Conservation (phyloP, 176 grass and related monocot genomes). For the Leersia perrieri region DNA sequence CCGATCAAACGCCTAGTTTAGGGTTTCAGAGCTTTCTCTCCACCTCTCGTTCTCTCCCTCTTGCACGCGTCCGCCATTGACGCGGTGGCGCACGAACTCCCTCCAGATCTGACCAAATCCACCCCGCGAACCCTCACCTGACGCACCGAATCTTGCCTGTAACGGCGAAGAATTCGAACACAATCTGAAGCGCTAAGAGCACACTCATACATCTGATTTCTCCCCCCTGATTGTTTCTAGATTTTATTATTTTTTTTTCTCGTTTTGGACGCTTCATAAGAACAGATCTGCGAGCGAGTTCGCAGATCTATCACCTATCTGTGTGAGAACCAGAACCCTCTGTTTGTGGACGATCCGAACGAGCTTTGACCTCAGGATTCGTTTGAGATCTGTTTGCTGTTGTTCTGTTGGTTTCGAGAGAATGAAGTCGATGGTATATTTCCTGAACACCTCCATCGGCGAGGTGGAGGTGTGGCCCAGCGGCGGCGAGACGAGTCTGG, state of each 20-base stretch:
- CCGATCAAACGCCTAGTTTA: conserved; percentile 24
- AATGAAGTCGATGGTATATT: conserved; percentile 95
- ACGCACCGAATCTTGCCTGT: conserved; percentile 24
- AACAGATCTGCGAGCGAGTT: conserved; percentile 45
- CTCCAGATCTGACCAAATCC: conserved; percentile 30
- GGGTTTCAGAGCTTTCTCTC: conserved; percentile 26
- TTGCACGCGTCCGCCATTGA: conserved; percentile 39
- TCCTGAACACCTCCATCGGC: conserved; percentile 68
- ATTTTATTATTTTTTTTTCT: conserved; percentile 16
- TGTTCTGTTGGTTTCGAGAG: conserved; percentile 48
- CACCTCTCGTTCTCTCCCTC: neutral
- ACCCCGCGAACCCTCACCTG: conserved; percentile 31
- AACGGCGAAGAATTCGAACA: conserved; percentile 43
- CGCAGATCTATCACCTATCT: conserved; percentile 50
- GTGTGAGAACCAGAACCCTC: conserved; percentile 19
- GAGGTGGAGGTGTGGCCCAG: conserved; percentile 88
- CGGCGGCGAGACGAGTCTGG: conserved; percentile 59
- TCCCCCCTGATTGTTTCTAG: neutral
- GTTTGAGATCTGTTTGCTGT: conserved; percentile 40
- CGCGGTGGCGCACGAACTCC: conserved; percentile 44
- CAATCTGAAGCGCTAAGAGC: conserved; percentile 45
- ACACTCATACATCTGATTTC: conserved; percentile 15
- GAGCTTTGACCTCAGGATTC: conserved; percentile 42
- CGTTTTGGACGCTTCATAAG: conserved; percentile 57
- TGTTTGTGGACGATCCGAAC: conserved; percentile 40